Evolutionary conservation across 768 basidiomycete genomes (phyloP).

Genomic region (Suillus cothurnatus): DNA sequence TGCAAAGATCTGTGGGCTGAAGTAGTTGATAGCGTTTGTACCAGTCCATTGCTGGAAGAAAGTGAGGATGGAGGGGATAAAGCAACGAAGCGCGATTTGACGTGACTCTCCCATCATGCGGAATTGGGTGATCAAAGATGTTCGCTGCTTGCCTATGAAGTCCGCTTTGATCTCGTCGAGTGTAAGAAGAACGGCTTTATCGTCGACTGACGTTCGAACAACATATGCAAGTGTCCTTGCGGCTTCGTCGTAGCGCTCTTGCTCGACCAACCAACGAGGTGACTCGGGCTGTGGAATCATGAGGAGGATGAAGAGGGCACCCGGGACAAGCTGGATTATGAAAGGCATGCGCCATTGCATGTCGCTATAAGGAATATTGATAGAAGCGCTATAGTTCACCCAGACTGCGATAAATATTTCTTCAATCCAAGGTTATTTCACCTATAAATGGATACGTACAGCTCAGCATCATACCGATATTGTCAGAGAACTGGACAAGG

Average conservation of each 20-base stretch:
- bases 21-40: slow-evolving; percentile 53
- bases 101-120: slow-evolving; percentile 41
- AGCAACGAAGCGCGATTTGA: slow-evolving; percentile 38
- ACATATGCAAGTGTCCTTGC: slow-evolving; percentile 38
- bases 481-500: slow-evolving; percentile 34
- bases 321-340: slow-evolving; percentile 49
- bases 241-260: slow-evolving; percentile 40
- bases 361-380: slow-evolving; percentile 34
- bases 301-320: slow-evolving; percentile 42
- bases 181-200: slow-evolving; percentile 36
- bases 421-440: not conserved
- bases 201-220: slow-evolving; percentile 30
- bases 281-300: slow-evolving; percentile 52
- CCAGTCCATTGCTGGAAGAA: slow-evolving; percentile 49
- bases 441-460: slow-evolving; percentile 16
- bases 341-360: slow-evolving; percentile 52
- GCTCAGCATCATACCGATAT: slow-evolving; percentile 29
- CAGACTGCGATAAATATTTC: slow-evolving; percentile 31
- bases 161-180: slow-evolving; percentile 46
- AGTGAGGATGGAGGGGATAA: slow-evolving; percentile 46
- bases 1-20: slow-evolving; percentile 47
- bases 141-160: slow-evolving; percentile 39
- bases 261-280: slow-evolving; percentile 53
- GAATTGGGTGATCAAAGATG: slow-evolving; percentile 36
- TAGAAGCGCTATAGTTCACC: slow-evolving; percentile 45